Base-by-base conservation (phyloP, 2,329 filamentous ascomycete genomes). In the Elsinoe arachidis region DNA sequence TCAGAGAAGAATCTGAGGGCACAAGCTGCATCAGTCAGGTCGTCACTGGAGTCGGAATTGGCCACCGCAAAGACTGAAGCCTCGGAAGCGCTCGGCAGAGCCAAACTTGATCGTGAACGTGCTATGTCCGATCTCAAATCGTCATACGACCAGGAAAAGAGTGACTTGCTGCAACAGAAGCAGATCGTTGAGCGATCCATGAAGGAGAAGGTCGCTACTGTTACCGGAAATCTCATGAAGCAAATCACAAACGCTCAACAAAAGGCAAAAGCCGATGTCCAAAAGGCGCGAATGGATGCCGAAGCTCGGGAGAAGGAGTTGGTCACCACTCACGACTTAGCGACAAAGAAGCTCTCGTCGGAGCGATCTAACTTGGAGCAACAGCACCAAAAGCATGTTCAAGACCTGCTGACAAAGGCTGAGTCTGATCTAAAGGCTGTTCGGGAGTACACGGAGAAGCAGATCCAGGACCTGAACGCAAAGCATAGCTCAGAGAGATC, bases 1-100 rank as follows among this genome's bases (percentile, higher is more conserved):
- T 37, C 52, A 11, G 55, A 60, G 33, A 58, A 33, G n/a, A 30
- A 56, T 26, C 37, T 63, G 17, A 49, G 59, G 30, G 34, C 58
- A 2, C 15, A 53, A 19, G 51, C 35, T 34, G 43, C 23, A 17
- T 33, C n/a, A 21, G 33, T n/a, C 59, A 61, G 35, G 37, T 49
- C 30, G 12, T 34, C 55, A 15, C 23, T 55, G 11, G 56, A 55
- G 14, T 43, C 58, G 11, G 55, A 59, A n/a, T 51, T 56, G 34
- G n/a, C 33, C 35, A 51, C 56, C 17, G 51, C 49, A 9, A 43
- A 38, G 21, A 39, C 58, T n/a, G 52, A 53, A 21, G 35, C 57
- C 17, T 19, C 38, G 19, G 33, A 59, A 34, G 51, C 56, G 6
- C 14, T 58, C 17, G 21, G 55, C n/a, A 46, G 33, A 14, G 57